Evolutionary conservation across 371 early-diverging fungal species (phyloP).

Genomic region (Choanephora cucurbitarum): DNA sequence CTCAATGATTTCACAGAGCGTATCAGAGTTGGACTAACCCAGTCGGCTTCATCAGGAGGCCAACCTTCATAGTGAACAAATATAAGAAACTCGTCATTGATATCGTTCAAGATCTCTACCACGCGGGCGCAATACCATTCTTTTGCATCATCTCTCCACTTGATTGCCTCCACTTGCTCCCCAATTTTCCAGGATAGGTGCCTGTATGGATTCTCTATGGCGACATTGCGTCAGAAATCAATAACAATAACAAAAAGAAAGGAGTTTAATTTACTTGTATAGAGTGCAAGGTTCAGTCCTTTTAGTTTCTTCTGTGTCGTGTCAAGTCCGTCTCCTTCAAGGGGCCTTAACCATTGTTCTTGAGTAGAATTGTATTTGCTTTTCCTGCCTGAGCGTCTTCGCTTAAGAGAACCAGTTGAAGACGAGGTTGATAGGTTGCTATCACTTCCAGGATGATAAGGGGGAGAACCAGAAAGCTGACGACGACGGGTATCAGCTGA

Average conservation of each 20-base stretch:
- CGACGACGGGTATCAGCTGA: slow-evolving; percentile 21
- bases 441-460: slow-evolving; percentile 21
- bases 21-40: slow-evolving; percentile 51
- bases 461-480: slow-evolving; percentile 10
- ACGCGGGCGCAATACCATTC: slow-evolving; percentile 50
- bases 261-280: slow-evolving; percentile 12
- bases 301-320: slow-evolving; percentile 24
- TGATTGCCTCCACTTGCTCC: slow-evolving; percentile 46
- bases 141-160: slow-evolving; percentile 33
- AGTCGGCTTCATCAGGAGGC: slow-evolving; percentile 64
- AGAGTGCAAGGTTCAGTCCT: slow-evolving; percentile 13
- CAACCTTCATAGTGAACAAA: slow-evolving; percentile 67
- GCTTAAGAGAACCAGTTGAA: slow-evolving; percentile 26
- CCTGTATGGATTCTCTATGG: slow-evolving; percentile 13
- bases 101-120: slow-evolving; percentile 30
- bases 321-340: slow-evolving; percentile 7
- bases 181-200: slow-evolving; percentile 31
- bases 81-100: slow-evolving; percentile 23
- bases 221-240: too few relatives aligned
- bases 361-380: slow-evolving; percentile 1
- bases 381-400: slow-evolving; percentile 14
- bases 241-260: too few relatives aligned
- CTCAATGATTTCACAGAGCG: slow-evolving; percentile 8
- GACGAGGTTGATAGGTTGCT: slow-evolving; percentile 20
- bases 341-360: slow-evolving; percentile 12